Conservation (phyloP, 2,329 filamentous ascomycete genomes). For the Aspergillus pseudoviridinutans region DNA sequence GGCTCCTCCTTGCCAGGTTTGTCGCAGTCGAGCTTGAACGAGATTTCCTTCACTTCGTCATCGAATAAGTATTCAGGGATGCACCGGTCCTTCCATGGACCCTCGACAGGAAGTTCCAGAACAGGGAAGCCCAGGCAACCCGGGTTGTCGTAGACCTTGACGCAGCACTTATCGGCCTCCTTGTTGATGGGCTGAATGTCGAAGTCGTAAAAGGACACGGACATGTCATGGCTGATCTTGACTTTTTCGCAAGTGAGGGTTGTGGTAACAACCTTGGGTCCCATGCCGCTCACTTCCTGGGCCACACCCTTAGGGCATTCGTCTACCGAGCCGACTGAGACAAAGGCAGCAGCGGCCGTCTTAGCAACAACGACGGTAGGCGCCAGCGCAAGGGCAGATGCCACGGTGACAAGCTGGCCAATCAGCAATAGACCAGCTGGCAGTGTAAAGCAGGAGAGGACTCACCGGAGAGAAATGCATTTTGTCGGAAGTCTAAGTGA, state of each 20-base stretch:
- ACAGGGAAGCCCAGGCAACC: conserved; percentile 11
- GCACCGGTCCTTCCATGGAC: conserved; percentile 3
- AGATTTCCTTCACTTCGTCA: conserved; percentile 2
- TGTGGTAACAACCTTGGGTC: background rate
- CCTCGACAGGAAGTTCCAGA: conserved; percentile 9
- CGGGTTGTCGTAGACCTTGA: conserved; percentile 12
- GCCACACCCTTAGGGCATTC: conserved; percentile 4
- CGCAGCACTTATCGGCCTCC: conserved; percentile 7
- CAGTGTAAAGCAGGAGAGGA: background rate
- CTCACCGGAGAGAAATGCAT: conserved; percentile 2
- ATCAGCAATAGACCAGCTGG: background rate
- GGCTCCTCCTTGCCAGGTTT: background rate
- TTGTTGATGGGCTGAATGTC: conserved; percentile 7
- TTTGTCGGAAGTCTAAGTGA: background rate
- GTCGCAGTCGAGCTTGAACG: conserved; percentile 9
- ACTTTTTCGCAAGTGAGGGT: conserved; percentile 10
- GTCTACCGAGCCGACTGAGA: conserved; percentile 9
- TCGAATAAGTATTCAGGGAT: conserved; percentile 7
- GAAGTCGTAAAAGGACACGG: conserved; percentile 15
- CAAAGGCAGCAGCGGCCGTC: conserved; percentile 9
- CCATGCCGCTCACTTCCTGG: background rate
- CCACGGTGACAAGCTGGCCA: conserved; percentile 2
- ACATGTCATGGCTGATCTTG: conserved; percentile 11
- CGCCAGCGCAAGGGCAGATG: conserved; percentile 10
- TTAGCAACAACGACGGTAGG: conserved; percentile 9